Evolutionary conservation across 768 basidiomycete genomes (phyloP).

Genomic region (Calocera cornea): DNA sequence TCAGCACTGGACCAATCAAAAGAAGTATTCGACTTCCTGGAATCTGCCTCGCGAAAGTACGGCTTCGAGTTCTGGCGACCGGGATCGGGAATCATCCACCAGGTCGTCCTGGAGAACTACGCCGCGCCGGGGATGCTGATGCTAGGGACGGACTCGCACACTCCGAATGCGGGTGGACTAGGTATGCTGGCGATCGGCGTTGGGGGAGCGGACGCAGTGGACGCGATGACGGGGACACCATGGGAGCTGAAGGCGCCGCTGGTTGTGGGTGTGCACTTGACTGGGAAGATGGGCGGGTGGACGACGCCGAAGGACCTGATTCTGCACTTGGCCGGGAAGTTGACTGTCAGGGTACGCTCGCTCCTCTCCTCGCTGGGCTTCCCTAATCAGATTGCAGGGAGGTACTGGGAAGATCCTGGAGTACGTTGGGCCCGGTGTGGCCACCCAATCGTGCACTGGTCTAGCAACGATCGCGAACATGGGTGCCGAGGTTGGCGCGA

Average conservation of each 20-base stretch:
- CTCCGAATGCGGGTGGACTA: slow-evolving; percentile 94
- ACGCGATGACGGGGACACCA: slow-evolving; percentile 94
- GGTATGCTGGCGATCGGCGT: slow-evolving; percentile 96
- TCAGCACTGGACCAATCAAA: slow-evolving; percentile 72
- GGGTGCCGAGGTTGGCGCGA: slow-evolving; percentile 99
- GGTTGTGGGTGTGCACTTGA: slow-evolving; percentile 77
- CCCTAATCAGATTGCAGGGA: no score
- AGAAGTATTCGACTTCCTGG: slow-evolving; percentile 95
- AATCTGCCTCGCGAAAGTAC: slow-evolving; percentile 54
- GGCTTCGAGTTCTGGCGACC: slow-evolving; percentile 97
- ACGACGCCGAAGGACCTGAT: slow-evolving; percentile 93
- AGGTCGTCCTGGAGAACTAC: slow-evolving; percentile 96
- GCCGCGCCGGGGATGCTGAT: slow-evolving; percentile 91
- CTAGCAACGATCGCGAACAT: slow-evolving; percentile 95
- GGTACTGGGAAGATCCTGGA: slow-evolving; percentile 93
- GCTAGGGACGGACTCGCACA: slow-evolving; percentile 93
- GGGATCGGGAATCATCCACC: slow-evolving; percentile 90
- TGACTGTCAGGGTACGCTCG: slow-evolving; percentile 74
- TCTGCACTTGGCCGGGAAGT: slow-evolving; percentile 80
- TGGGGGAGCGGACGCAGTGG: slow-evolving; percentile 97
- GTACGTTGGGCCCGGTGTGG: slow-evolving; percentile 91
- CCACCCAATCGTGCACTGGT: slow-evolving; percentile 82
- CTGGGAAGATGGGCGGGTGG: slow-evolving; percentile 80
- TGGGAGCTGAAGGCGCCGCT: slow-evolving; percentile 94
- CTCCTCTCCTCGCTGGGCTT: no score